Evolutionary conservation across 192 early-diverging fungal genomes (phyloP).

Genomic region (Lunasporangiospora selenospora): DNA sequence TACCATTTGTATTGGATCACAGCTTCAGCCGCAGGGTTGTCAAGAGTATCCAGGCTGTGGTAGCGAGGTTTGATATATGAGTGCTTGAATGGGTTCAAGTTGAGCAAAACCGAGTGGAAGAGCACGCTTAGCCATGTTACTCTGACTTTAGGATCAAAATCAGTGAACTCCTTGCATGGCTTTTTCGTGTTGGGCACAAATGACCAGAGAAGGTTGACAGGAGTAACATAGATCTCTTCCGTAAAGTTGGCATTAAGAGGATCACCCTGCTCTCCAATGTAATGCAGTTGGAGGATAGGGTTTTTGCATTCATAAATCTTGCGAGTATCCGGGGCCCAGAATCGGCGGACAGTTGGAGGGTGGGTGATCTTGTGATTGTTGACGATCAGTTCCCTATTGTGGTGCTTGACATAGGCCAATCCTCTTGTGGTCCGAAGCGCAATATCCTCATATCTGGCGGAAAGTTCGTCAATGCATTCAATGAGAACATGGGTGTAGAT

Average conservation of each 20-base stretch:
- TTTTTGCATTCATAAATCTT: neutral
- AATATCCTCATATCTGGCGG: neutral
- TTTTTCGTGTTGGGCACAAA: no score
- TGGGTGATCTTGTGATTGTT: neutral
- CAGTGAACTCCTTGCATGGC: no score
- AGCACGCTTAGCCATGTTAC: no score
- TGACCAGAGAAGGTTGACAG: conserved; percentile 22
- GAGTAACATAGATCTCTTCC: conserved; percentile 10
- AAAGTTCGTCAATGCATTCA: no score
- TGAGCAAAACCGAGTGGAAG: neutral
- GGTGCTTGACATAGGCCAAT: neutral
- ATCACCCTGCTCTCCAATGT: no score
- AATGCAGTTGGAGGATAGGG: neutral
- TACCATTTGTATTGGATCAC: conserved; percentile 25
- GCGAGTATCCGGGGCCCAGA: neutral
- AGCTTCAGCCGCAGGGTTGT: conserved; percentile 4
- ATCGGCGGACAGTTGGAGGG: neutral
- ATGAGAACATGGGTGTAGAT: no score
- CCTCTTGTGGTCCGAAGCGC: neutral
- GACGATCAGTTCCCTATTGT: neutral
- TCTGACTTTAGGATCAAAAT: no score
- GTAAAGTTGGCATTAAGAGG: conserved; percentile 15
- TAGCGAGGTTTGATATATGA: neutral
- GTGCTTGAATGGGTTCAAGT: neutral
- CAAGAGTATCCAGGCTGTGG: neutral